These are phyloP conservation scores for Andrographis paniculata DNA, from an alignment of 305 asterid genomes.

Conservation along the genomic window DNA sequence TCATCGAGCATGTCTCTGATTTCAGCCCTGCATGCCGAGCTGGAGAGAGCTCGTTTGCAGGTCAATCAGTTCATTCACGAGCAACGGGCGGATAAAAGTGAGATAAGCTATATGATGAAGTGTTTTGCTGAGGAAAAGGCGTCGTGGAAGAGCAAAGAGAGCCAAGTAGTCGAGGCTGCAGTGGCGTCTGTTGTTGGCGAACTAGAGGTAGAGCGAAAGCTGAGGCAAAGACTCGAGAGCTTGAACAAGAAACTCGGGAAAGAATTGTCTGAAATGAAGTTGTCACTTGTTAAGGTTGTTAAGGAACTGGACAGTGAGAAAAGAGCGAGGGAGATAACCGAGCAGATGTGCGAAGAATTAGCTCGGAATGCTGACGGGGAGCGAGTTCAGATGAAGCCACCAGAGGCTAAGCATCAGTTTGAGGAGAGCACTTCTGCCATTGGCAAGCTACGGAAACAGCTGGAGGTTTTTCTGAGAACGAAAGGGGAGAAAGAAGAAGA, in stretches of 20 bases:
- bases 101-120: constrained; percentile 55
- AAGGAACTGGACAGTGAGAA: constrained; percentile 73
- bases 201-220: constrained; percentile 67
- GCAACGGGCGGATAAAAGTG: constrained; percentile 48
- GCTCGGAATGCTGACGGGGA: constrained; percentile 58
- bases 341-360: constrained; percentile 66
- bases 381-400: constrained; percentile 52
- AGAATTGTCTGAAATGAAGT: constrained; percentile 58
- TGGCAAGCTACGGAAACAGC: constrained; percentile 68
- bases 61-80: constrained; percentile 82
- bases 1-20: constrained; percentile 76
- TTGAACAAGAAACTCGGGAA: constrained; percentile 77
- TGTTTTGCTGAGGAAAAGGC: constrained; percentile 82
- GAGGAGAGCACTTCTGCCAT: constrained; percentile 69
- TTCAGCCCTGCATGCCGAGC: constrained; percentile 91
- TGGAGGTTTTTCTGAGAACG: constrained; percentile 56
- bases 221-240: constrained; percentile 65
- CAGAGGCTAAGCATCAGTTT: constrained; percentile 51
- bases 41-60: constrained; percentile 85
- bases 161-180: constrained; percentile 55
- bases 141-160: constrained; percentile 61
- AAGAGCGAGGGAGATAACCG: constrained; percentile 62
- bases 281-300: constrained; percentile 45
- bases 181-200: constrained; percentile 48
- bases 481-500: constrained; percentile 42